Percentiles rank a stretch among this genome's conserved stretches.
phyloP scores from a whole-genome alignment of 306 rosid species.

The Notholithocarpus densiflorus region DNA sequence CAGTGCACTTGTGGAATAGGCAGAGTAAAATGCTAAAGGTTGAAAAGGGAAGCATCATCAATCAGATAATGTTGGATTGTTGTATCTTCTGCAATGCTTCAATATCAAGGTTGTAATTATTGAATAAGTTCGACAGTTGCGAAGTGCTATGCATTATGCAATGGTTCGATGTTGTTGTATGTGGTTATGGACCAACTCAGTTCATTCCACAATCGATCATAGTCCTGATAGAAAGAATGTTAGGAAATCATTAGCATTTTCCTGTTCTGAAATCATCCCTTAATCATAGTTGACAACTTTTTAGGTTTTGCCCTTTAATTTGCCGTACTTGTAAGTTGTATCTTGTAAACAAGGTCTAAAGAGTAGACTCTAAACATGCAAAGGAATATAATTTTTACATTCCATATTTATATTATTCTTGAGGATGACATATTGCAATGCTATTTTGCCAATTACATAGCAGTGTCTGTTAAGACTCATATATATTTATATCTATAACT shows the following conservation, averaged over 20 bases:
- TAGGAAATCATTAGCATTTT: background rate
- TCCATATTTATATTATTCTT: background rate
- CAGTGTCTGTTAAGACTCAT: too few species aligned
- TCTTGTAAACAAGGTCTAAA: background rate
- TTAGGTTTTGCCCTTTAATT: background rate
- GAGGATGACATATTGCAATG: background rate
- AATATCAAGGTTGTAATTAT: conserved; percentile 29
- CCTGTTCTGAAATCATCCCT: background rate
- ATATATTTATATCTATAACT: too few species aligned
- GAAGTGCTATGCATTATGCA: background rate
- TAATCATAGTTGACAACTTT: background rate
- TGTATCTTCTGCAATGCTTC: conserved; percentile 58
- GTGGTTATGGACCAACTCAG: conserved; percentile 13
- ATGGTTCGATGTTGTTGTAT: conserved; percentile 11
- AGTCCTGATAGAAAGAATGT: background rate
- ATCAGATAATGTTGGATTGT: conserved; percentile 40
- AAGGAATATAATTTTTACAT: background rate
- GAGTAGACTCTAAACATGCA: background rate
- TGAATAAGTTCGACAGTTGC: conserved; percentile 8
- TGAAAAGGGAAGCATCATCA: conserved; percentile 70
- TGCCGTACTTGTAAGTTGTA: background rate
- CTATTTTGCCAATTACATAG: background rate
- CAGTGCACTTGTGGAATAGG: conserved; percentile 84
- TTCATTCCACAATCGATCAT: background rate
- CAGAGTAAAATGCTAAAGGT: conserved; percentile 56